Conservation (phyloP, 805 yeast species). For the Priceomyces haplophilus region DNA sequence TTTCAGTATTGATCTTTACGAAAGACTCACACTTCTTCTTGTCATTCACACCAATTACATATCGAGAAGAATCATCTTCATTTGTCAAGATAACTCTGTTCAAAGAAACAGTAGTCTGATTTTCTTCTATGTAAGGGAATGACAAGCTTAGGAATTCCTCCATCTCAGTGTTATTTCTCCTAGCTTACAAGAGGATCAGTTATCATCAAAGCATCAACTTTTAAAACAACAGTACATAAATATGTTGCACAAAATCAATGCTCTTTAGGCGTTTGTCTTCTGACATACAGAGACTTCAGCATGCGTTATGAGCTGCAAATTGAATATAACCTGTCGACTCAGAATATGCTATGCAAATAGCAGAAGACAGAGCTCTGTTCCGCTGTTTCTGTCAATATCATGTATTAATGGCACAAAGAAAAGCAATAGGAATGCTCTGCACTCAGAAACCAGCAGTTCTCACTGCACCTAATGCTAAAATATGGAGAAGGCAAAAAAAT, state of each 20-base stretch:
- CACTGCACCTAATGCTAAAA: too few relatives aligned
- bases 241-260: not conserved
- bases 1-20: conserved; percentile 12
- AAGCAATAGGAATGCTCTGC: too few relatives aligned
- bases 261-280: too few relatives aligned
- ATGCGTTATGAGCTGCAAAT: too few relatives aligned
- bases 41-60: conserved; percentile 18
- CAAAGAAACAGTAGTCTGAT: conserved; percentile 14
- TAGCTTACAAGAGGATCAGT: not conserved
- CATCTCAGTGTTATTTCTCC: conserved; percentile 5
- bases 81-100: conserved; percentile 26
- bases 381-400: too few relatives aligned
- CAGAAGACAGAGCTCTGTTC: too few relatives aligned
- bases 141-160: conserved; percentile 17
- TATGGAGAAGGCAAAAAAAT: too few relatives aligned
- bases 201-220: not conserved
- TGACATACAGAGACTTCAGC: too few relatives aligned
- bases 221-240: not conserved
- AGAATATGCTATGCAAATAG: too few relatives aligned
- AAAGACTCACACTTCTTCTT: conserved; percentile 19
- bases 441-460: too few relatives aligned
- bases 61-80: conserved; percentile 21
- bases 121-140: conserved; percentile 25
- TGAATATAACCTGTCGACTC: too few relatives aligned
- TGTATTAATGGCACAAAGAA: too few relatives aligned